Evolutionary conservation across 1,284 basidiomycete genomes (phyloP), one percentile per base, ranked within the genome.

Genomic region (Sporisorium iseilematis-ciliati): DNA sequence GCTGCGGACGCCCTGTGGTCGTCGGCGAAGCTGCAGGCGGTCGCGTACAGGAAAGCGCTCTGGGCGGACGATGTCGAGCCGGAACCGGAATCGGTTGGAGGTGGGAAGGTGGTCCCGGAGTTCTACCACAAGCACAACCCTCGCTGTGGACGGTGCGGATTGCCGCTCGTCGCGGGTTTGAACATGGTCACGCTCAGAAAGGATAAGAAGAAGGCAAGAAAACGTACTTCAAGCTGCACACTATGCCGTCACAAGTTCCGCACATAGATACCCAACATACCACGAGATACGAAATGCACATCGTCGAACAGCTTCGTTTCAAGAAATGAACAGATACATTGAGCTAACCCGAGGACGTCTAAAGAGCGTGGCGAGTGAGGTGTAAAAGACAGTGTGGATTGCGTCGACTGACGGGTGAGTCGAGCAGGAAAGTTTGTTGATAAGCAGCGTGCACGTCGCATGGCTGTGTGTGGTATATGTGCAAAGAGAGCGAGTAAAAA

Each of bases 1-100:
- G 18, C 18, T 0, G n/a, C 60, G 7, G 63, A 59, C 14, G 21
- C 63, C 5, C 45, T 69, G 56, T 69, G 66, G 59, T 41, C 63
- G 6, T 41, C 56, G 1, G 57, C 53, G 12, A 63, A 53, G 40
- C 20, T 63, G 6, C 46, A 57, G 5, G 35, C 72, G 14, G 20
- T 61, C 1, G 18, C 21, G 7, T 70, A 70, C 20, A 51, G 72
- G 38, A 25, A 53, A 2, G 20, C 48, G 3, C 23, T 70, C 0
- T 75, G 72, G 72, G 67, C 59, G 0, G 72, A 75, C 14, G 60
- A 66, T 25, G 26, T 70, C 7, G 64, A 66, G 26, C 63, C 59
- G 2, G 42, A 60, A 21, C 4, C 26, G 31, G 41, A 38, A 21
- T 40, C 26, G 6, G 14, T 20, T 14, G 18, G 18, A 12, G 43